Percentiles rank a stretch among this genome's conserved stretches.
phyloP scores from a whole-genome alignment of 371 early-diverging fungal genomes.

The Mucor racemosus region DNA sequence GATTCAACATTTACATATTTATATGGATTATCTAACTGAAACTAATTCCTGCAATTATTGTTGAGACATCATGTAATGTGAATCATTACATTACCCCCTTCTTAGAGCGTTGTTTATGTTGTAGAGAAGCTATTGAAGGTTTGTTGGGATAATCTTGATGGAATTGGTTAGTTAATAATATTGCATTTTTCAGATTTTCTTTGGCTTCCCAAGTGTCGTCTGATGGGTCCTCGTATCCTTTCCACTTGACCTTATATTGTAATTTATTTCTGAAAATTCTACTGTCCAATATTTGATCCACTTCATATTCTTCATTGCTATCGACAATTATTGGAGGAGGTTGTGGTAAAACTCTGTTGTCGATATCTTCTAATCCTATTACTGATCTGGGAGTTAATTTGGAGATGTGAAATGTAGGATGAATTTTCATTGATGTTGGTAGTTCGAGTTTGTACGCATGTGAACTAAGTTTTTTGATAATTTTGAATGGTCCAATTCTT shows the following conservation, averaged over 20 bases:
- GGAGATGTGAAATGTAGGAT: constrained; percentile 44
- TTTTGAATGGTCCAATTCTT: too few species aligned
- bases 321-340: constrained; percentile 38
- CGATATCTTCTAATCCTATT: constrained; percentile 14
- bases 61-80: too few species aligned
- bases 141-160: too few species aligned
- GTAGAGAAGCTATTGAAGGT: too few species aligned
- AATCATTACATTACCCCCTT: too few species aligned
- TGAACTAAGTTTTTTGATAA: too few species aligned
- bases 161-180: too few species aligned
- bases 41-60: too few species aligned
- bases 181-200: neutral
- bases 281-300: constrained; percentile 35
- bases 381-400: constrained; percentile 21
- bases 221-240: constrained; percentile 1
- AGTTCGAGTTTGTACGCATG: too few species aligned
- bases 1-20: too few species aligned
- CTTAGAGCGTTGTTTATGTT: too few species aligned
- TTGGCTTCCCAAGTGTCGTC: constrained; percentile 18
- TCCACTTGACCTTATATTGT: constrained; percentile 39
- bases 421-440: constrained; percentile 36
- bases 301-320: constrained; percentile 39
- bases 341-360: constrained; percentile 19
- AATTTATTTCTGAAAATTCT: constrained; percentile 15
- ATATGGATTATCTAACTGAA: too few species aligned